Evolutionary conservation across 208 protist genomes (phyloP), one percentile per base, ranked within the genome.

Genomic region (Trypanosoma brucei): DNA sequence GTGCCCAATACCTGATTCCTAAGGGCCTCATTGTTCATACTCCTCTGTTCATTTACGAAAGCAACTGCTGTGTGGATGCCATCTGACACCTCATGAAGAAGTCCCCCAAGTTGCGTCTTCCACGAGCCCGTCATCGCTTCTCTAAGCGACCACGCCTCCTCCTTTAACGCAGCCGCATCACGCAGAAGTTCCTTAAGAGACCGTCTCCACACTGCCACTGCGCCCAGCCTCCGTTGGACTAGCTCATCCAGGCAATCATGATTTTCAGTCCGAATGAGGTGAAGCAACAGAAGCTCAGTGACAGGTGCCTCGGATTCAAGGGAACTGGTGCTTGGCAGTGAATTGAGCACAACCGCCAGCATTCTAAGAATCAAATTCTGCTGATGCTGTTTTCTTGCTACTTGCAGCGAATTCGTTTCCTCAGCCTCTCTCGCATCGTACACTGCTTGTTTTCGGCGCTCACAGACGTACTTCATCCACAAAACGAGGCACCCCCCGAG

Each of bases 61-160:
- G 45, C 30, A 40, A 74, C 11, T 46, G 11, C 42, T 46, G 42
- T 46, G 42, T 6, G 11, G 11, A 46, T 46, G 11, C 42, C 6
- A 14, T 6, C 11, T 46, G 42, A 46, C 11, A 51, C 11, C 55
- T 68, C 35, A 58, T 62, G 46, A 55, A 65, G 1, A 54, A 54
- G 9, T 58, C 70, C 42, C 8, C 42, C 11, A 46, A 46, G 11
- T 6, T 46, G 42, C 42, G 42, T 82, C 33, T 85, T 55, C 58
- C 91, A 92, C 65, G 83, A 72, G 40, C 81, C 46, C 55, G 78
- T 70, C 22, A 95, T 64, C 55, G 88, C 78, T 22, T 83, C 54
- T 0, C 84, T 89, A 22, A 97, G 66, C 0, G 53, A 72, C 22
- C 75, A 53, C 14, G 83, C 59, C n/a, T 62, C 68, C 1, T 68